Evolutionary conservation across 2,329 filamentous ascomycete species (phyloP), one percentile per base, ranked within the genome.

Genomic region (Neonectria ditissima): DNA sequence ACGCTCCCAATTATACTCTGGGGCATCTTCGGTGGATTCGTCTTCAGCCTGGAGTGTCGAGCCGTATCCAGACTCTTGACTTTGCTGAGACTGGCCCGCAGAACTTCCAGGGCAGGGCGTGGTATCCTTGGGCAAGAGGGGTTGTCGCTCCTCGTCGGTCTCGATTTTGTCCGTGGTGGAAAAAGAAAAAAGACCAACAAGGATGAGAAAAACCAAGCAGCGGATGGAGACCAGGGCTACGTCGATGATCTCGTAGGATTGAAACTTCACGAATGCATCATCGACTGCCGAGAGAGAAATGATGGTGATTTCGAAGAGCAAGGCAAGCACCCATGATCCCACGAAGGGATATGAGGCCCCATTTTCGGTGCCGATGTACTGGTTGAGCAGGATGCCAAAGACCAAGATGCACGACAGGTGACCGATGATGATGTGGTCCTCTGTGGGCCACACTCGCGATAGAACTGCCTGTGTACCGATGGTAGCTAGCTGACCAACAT

Each of bases 271-370:
- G 32, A 67, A 62, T 6, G 54, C 45, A 4, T 60, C 53, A 5
- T 59, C 32, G 9, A 54, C 26, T 13, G 63, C 66, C 18, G 67
- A 67, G 22, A 76, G 67, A 14, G 79, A 69, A 24, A 83, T 74
- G 32, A 88, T 77, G 52, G 74, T 70, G 0, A 83, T 73, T 71
- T 93, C 91, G 37, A 87, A 84, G 14, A 82, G 69, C 8, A 90
- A 76, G 14, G 86, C 86, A 16, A 91, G 75, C 30, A 86, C 68
- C 83, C 89, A 91, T 13, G 87, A 86, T 18, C 88, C 89, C 66
- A 86, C 85, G 65, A 88, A 89, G 0, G 89, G 88, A 68, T 89
- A 88, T 83, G 88, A 90, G 10, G 87, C 81, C 2, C 83, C 81
- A 55, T 82, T 80, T 30, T 80, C 74, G 18, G 80, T 79, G 55